Evolutionary conservation across 345 rosid genomes (phyloP), one percentile per base, ranked within the genome.

Genomic region (Salix dunnii): DNA sequence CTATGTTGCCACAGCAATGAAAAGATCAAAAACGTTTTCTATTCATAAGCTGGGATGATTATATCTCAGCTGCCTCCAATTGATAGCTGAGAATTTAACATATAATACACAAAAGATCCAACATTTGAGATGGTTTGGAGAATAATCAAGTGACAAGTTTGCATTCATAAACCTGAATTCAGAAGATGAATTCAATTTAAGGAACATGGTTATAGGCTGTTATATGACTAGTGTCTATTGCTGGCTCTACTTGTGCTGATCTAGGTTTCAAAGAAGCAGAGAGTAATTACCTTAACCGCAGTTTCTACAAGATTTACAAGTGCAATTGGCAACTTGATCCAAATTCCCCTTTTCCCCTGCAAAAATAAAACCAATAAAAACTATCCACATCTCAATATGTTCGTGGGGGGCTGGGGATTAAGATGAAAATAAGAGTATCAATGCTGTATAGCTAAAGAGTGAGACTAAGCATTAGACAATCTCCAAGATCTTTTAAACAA

Each of bases 261-360:
- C 5, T 16, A 65, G 38, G 28, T 13, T 30, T 66, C 36, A 30
- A n/a, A 62, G 69, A 31, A 33, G 63, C 31, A 72, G 63, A 28
- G 67, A 70, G 31, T 28, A 67, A 75, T 75, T 78, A 93, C 97
- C 98, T 88, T 86, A 33, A 91, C 92, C 3, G 89, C 88, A 30
- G 88, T 77, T 71, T 91, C 97, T 31, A 89, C 91, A 38, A 93
- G 91, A 86, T 90, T 86, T 28, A 71, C 92, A 20, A 88, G 87
- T 66, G 77, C 77, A 77, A 87, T 81, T 40, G 97, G 97, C 79
- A 93, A 66, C 75, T 89, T 93, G 62, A 91, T 87, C 98, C 98
- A 93, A 61, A 91, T 87, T 38, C 93, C 98, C 71, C 69, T 89
- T 78, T 91, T 93, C 36, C 91, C 89, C 98, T 93, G 88, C 75